Conservation (phyloP, 805 yeast genomes). For the Trichomonascus vanleenenianus region DNA sequence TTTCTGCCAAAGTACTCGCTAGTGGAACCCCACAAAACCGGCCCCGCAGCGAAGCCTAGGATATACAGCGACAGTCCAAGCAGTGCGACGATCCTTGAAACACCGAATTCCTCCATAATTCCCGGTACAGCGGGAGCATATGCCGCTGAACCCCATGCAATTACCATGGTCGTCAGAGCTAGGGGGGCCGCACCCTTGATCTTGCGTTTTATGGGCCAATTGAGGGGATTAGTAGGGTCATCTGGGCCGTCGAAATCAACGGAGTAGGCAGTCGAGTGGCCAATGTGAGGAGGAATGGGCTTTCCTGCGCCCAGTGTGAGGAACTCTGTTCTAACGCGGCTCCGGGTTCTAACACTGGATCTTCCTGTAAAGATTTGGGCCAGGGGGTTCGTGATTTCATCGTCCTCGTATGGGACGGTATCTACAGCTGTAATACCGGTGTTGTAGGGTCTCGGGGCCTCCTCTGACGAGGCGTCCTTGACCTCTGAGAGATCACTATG, state of each 20-base stretch:
- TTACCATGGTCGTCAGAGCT: constrained; percentile 62
- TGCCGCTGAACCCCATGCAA: constrained; percentile 64
- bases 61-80: constrained; percentile 68
- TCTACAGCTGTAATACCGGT: too few relatives aligned
- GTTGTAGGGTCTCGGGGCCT: too few relatives aligned
- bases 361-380: too few relatives aligned
- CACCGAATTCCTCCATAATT: constrained; percentile 42
- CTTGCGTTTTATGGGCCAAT: constrained; percentile 43
- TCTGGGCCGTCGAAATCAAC: constrained; percentile 46
- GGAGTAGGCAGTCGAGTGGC: constrained; percentile 32
- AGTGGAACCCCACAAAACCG: constrained; percentile 70
- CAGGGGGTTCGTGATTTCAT: too few relatives aligned
- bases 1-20: constrained; percentile 70
- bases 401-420: too few relatives aligned
- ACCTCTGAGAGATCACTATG: too few relatives aligned
- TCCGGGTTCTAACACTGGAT: too few relatives aligned
- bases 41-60: constrained; percentile 79
- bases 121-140: constrained; percentile 50
- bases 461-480: too few relatives aligned
- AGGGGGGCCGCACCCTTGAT: constrained; percentile 33
- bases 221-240: constrained; percentile 48
- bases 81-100: constrained; percentile 49
- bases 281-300: constrained; percentile 6
- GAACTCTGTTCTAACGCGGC: too few relatives aligned
- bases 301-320: constrained; percentile 9